Conservation (phyloP, 805 yeast genomes). For the Yamadazyma akitaensis region DNA sequence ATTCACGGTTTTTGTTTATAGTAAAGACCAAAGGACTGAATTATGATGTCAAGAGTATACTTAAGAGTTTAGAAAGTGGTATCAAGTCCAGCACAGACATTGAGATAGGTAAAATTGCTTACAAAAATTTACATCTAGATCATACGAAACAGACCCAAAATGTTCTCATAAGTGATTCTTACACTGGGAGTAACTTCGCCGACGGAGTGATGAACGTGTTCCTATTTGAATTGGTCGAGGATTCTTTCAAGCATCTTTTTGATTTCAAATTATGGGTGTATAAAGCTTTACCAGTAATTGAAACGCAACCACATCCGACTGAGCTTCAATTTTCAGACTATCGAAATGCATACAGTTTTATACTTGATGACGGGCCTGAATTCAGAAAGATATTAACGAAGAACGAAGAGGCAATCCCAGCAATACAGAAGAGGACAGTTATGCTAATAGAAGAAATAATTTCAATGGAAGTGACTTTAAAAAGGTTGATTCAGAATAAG, state of each 20-base stretch:
- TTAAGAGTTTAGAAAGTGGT: not conserved
- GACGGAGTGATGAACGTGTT: constrained; percentile 20
- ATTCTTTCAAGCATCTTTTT: constrained; percentile 17
- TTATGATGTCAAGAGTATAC: not conserved
- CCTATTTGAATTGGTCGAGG: constrained; percentile 21
- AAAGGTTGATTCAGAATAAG: constrained; percentile 18
- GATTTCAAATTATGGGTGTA: constrained; percentile 29
- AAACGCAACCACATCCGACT: not conserved
- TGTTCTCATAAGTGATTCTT: constrained; percentile 28
- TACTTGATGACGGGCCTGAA: constrained; percentile 43
- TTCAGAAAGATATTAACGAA: constrained; percentile 29
- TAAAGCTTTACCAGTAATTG: not conserved
- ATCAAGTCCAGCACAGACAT: constrained; percentile 3
- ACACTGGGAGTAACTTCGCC: constrained; percentile 13
- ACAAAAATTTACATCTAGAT: constrained; percentile 15
- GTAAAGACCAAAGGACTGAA: constrained; percentile 24
- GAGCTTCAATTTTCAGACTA: constrained; percentile 17
- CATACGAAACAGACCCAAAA: constrained; percentile 17
- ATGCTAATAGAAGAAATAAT: constrained; percentile 31
- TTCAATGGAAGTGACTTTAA: constrained; percentile 25
- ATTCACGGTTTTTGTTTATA: constrained; percentile 24
- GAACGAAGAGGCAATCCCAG: constrained; percentile 31
- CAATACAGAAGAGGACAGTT: constrained; percentile 22
- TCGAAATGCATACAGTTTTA: constrained; percentile 30
- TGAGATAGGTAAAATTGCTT: constrained; percentile 30